A percentile compares a stretch with the other conserved stretches of the same genome.
These are phyloP conservation scores for Zarea fungicola DNA, from an alignment of 2,329 filamentous ascomycete genomes.

Conservation along the genomic window DNA sequence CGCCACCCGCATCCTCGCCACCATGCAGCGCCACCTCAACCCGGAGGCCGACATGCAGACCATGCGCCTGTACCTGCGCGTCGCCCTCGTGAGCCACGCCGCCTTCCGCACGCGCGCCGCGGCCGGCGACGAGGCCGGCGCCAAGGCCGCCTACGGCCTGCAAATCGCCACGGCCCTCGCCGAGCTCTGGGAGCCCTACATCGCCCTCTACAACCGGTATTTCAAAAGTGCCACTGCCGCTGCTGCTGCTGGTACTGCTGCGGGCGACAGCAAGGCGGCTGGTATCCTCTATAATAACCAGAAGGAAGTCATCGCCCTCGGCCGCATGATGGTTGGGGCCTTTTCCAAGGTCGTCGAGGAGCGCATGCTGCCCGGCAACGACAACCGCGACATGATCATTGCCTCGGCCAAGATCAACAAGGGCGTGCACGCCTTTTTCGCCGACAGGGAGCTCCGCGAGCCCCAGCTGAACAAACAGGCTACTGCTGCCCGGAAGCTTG, in stretches of 20 bases:
- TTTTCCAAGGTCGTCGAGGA: slow-evolving; percentile 40
- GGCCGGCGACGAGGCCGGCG: slow-evolving; percentile 26
- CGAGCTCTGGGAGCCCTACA: slow-evolving; percentile 46
- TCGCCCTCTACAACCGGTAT: slow-evolving; percentile 31
- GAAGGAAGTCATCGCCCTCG: slow-evolving; percentile 40
- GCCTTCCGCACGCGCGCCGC: slow-evolving; percentile 29
- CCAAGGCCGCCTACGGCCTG: slow-evolving; percentile 40
- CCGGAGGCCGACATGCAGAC: slow-evolving; percentile 43
- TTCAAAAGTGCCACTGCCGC: slow-evolving; percentile 24
- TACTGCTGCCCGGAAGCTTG: slow-evolving; percentile 18
- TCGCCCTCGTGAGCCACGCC: slow-evolving; percentile 45
- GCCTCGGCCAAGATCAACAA: slow-evolving; percentile 33
- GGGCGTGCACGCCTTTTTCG: slow-evolving; percentile 32
- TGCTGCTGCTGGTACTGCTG: slow-evolving; percentile 17
- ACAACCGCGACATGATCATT: slow-evolving; percentile 28
- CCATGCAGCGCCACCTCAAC: slow-evolving; percentile 45
- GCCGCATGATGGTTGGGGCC: slow-evolving; percentile 40
- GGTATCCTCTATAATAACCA: slow-evolving; percentile 28
- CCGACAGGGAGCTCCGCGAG: slow-evolving; percentile 28
- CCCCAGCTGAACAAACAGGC: slow-evolving; percentile 20
- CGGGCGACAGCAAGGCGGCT: slow-evolving; percentile 15
- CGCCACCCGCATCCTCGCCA: slow-evolving; percentile 58
- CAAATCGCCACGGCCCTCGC: slow-evolving; percentile 48
- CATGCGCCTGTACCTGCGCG: slow-evolving; percentile 51
- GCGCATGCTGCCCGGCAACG: slow-evolving; percentile 30